Conservation (phyloP, 2,329 filamentous ascomycete species). For the Aspergillus aculeatus region DNA sequence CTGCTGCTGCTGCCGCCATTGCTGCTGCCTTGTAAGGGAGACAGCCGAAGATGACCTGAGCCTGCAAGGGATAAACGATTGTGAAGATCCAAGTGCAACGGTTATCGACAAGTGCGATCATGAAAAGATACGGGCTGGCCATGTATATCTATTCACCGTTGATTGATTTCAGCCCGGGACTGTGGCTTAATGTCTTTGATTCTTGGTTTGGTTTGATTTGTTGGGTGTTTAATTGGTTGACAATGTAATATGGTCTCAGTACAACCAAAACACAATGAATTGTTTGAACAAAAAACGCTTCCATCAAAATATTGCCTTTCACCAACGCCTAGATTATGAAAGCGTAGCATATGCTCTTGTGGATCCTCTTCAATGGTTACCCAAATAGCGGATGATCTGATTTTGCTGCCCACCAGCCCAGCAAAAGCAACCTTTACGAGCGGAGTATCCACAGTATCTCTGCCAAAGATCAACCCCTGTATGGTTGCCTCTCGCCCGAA, state of each 20-base stretch:
- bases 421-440: not conserved
- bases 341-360: no score
- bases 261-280: not conserved
- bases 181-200: not conserved
- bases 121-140: constrained; percentile 2
- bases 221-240: not conserved
- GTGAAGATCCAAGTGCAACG: not conserved
- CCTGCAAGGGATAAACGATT: not conserved
- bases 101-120: not conserved
- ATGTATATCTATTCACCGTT: not conserved
- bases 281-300: not conserved
- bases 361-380: not conserved
- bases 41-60: not conserved
- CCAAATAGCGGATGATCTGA: not conserved
- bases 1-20: constrained; percentile 14
- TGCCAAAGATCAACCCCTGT: not conserved
- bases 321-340: no score
- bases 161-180: not conserved
- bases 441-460: not conserved
- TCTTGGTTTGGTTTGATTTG: not conserved
- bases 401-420: not conserved
- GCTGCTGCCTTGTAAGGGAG: constrained; percentile 13
- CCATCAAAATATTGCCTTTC: no score
- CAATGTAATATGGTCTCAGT: not conserved
- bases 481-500: no score